Evolutionary conservation across 106 monocot genomes (phyloP).

Genomic region (Dendrobium chrysotoxum): DNA sequence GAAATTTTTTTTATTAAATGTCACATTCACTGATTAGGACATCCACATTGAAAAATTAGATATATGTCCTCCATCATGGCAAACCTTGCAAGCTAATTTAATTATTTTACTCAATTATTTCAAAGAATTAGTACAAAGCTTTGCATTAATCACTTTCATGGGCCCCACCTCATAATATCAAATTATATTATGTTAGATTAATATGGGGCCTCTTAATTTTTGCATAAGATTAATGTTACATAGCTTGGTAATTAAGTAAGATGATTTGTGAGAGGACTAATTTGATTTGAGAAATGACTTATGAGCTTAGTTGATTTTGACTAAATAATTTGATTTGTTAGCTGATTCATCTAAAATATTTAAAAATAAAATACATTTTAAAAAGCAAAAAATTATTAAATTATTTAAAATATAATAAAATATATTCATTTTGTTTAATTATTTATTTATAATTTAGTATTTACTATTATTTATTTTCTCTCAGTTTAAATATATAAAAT

Average conservation of each 20-base stretch:
- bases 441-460: too few relatives aligned
- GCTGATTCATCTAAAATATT: too few relatives aligned
- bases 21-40: conserved; percentile 1
- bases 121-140: background rate
- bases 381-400: too few relatives aligned
- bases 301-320: too few relatives aligned
- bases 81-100: background rate
- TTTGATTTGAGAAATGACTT: background rate
- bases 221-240: background rate
- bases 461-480: too few relatives aligned
- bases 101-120: background rate
- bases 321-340: too few relatives aligned
- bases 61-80: background rate
- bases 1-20: background rate
- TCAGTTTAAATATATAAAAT: too few relatives aligned
- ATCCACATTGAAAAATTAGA: background rate
- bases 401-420: too few relatives aligned
- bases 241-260: background rate
- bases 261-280: background rate
- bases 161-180: background rate
- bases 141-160: background rate
- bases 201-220: background rate
- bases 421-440: too few relatives aligned
- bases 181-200: background rate
- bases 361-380: too few relatives aligned